Evolutionary conservation across 345 rosid species (phyloP), one percentile per base, ranked within the genome.

Genomic region (Aurinia saxatilis): DNA sequence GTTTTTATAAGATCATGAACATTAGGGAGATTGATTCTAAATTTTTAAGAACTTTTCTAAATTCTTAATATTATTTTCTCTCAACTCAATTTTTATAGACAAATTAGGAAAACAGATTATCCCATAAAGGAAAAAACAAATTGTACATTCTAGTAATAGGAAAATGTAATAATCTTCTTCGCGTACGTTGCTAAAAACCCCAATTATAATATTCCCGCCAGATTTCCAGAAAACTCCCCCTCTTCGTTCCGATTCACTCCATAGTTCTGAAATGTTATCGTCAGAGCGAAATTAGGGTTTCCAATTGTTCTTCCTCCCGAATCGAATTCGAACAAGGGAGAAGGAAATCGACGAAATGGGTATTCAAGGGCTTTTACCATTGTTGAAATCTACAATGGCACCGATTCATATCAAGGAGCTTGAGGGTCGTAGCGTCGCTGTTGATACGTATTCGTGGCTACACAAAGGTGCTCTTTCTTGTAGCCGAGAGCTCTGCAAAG

Each of bases 381-480:
- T 84, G 33, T 64, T 93, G 73, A 90, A 90, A 77, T 87, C 97
- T 47, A 87, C 71, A 50, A 93, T 93, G 95, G 73, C 39, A 38
- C 87, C 97, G 23, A 53, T 82, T 15, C 97, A 90, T 65, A 59
- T 84, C 50, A 84, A 81, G 65, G 90, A 90, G 25, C 82, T 93
- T 49, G 77, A 87, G 48, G 97, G 91, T 47, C 85, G 82, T 63
- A 49, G 40, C 25, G 99, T 87, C 45, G 99, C 99, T 33, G 79
- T 93, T 25, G 99, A 93, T 64, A 85, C 97, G 42, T 93, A 90
- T 59, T 93, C 97, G 23, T 93, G 97, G 99, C 90, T 93, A 8
- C 77, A 73, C 66, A 73, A 73, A 73, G 77, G 77, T 9, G 77
- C 73, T 5, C 25, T 68, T 5, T 73, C 77, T 67, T 73, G 77